Evolutionary conservation across 805 yeast species (phyloP).

Genomic region (Kodamaea hsintzibuensis): DNA sequence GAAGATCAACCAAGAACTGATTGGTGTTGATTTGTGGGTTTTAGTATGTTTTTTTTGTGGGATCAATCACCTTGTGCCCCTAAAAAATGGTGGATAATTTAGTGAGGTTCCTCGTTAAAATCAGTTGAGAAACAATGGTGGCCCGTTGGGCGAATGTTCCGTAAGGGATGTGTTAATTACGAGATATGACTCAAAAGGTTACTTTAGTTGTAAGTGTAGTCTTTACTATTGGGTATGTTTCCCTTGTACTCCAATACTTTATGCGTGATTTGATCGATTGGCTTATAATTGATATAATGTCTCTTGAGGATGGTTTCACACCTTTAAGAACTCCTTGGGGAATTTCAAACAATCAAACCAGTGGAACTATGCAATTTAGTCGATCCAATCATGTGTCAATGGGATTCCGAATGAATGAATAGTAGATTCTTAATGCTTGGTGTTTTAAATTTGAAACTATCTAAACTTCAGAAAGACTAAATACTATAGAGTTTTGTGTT

Average conservation of each 20-base stretch:
- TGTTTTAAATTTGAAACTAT: neutral
- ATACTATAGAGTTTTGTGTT: neutral
- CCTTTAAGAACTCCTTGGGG: neutral
- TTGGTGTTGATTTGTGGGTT: neutral
- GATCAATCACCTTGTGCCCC: neutral
- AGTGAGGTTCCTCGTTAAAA: neutral
- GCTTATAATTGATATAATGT: neutral
- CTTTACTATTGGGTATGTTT: neutral
- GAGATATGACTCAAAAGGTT: constrained; percentile 2
- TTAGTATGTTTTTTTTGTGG: neutral
- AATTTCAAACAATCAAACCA: neutral
- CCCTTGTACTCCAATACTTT: no score
- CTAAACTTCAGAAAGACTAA: neutral
- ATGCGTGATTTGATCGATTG: neutral
- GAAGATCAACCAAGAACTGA: neutral
- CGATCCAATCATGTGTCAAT: neutral
- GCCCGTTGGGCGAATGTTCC: constrained; percentile 1
- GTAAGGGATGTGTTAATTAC: neutral
- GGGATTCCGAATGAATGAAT: neutral
- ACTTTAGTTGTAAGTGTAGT: neutral
- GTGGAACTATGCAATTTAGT: neutral
- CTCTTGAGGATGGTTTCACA: neutral
- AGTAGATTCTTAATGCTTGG: neutral
- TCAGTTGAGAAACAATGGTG: neutral
- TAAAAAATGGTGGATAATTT: neutral